A percentile compares a stretch with the other conserved stretches of the same genome.
Evolutionary conservation across 805 yeast genomes (phyloP).

Genomic region (Metschnikowia lunata): DNA sequence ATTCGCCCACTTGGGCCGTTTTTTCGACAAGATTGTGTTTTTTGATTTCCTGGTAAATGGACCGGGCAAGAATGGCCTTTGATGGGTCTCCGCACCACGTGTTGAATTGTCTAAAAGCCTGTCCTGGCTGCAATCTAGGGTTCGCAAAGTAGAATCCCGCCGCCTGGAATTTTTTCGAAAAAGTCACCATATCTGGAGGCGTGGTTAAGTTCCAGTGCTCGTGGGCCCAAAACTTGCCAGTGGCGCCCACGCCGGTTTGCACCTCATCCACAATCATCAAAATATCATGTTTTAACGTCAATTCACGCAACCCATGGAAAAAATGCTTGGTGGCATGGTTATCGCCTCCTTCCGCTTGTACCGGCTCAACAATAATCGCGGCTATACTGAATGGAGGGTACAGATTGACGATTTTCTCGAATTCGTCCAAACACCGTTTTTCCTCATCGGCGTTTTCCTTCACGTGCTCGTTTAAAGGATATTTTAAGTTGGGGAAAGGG

Average conservation of each 20-base stretch:
- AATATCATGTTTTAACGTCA: constrained; percentile 53
- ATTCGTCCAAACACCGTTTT: constrained; percentile 40
- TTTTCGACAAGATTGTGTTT: constrained; percentile 46
- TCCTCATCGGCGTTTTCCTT: constrained; percentile 46
- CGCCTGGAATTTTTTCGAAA: constrained; percentile 68
- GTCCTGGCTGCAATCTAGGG: constrained; percentile 53
- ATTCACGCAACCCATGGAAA: constrained; percentile 58
- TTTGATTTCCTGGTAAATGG: constrained; percentile 52
- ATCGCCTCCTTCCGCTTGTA: constrained; percentile 75
- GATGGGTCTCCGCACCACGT: constrained; percentile 80
- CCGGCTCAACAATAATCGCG: constrained; percentile 54
- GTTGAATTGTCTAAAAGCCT: constrained; percentile 67
- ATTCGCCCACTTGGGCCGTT: constrained; percentile 51
- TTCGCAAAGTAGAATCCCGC: constrained; percentile 68
- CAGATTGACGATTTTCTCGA: constrained; percentile 33
- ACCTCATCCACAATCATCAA: constrained; percentile 68
- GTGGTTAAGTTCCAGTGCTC: constrained; percentile 60
- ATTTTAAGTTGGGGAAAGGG: constrained; percentile 40
- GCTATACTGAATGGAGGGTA: constrained; percentile 44
- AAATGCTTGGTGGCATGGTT: constrained; percentile 61
- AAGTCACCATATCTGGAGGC: constrained; percentile 66
- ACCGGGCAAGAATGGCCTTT: constrained; percentile 57
- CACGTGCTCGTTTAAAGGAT: constrained; percentile 34
- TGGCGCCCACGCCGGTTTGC: constrained; percentile 72
- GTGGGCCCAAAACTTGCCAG: constrained; percentile 72